These are phyloP conservation scores for Adansonia rubrostipa DNA, from an alignment of 441 rosid genomes.

Conservation along the genomic window DNA sequence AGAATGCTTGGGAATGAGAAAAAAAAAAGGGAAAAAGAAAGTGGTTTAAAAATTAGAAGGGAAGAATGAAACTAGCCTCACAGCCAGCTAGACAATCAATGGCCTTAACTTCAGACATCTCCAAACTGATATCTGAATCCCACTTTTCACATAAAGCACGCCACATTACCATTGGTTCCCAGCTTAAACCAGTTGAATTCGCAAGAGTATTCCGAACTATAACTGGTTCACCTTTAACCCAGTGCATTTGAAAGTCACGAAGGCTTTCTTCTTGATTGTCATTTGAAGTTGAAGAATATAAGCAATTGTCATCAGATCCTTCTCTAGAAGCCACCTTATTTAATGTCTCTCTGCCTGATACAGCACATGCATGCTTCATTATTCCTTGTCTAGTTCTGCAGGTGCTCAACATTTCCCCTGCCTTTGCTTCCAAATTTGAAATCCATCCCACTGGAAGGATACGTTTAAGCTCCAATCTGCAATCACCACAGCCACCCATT, in stretches of 20 bases:
- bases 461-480: conserved; percentile 67
- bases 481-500: conserved; percentile 77
- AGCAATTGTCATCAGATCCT: conserved; percentile 56
- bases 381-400: conserved; percentile 27
- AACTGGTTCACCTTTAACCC: conserved; percentile 89
- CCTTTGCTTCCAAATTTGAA: conserved; percentile 49
- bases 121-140: conserved; percentile 53
- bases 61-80: conserved; percentile 48
- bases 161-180: conserved; percentile 99
- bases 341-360: conserved; percentile 30
- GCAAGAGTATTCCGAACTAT: conserved; percentile 68
- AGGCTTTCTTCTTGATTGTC: conserved; percentile 50
- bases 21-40: not conserved
- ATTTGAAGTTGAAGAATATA: conserved; percentile 61
- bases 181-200: conserved; percentile 67
- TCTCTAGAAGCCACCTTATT: conserved; percentile 59
- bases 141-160: conserved; percentile 75
- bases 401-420: conserved; percentile 38
- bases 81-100: conserved; percentile 84
- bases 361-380: conserved; percentile 30
- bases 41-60: not conserved
- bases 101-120: conserved; percentile 73
- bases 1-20: not conserved
- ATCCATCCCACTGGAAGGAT: conserved; percentile 65
- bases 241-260: conserved; percentile 61